Evolutionary conservation across 2,329 filamentous ascomycete genomes (phyloP), one percentile per base, ranked within the genome.

Genomic region (Tolypocladium cylindrosporum): DNA sequence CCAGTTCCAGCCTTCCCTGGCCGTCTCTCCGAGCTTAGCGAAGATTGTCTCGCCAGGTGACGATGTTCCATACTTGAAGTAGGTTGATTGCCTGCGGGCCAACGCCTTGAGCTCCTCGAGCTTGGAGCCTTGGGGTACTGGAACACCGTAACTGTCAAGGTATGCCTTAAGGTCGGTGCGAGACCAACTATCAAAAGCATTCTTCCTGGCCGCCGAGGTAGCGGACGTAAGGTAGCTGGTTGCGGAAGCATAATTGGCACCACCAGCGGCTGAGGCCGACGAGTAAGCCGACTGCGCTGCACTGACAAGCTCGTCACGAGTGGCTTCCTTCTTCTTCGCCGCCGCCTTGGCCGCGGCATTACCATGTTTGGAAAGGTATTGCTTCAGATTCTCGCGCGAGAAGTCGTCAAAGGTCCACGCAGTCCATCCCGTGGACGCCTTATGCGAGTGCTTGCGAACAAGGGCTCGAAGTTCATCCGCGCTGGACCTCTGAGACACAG

Each of bases 351-450:
- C 82, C 2, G 79, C 75, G 8, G 74, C 74, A 61, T 85, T 74
- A 34, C 83, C 82, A 48, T 78, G 77, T 51, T 74, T 75, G 5
- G 67, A 66, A 11, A 87, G 74, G 60, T 84, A 85, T 1, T 74
- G 69, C 68, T 85, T 86, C 53, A 93, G 72, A 66, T 89, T 88
- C 3, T 90, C 86, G 56, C 80, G 78, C 43, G 84, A 88, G 72
- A 88, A 85, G 61, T 90, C 90, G 63, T 92, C 88, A 69, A 91
- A 91, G 19, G 86, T 90, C 88, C 89, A 92, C 3, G 86, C 83
- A 59, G 77, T 87, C 76, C 82, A 90, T 21, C 83, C 85, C 54
- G 78, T 78, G 10, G 84, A 79, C 53, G 86, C 87, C 73, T 88
- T 87, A 75, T 91, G 85, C 34, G 82, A 77, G 69, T 90, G 78